Conservation (phyloP, 805 yeast genomes). For the Naumovozyma castellii region DNA sequence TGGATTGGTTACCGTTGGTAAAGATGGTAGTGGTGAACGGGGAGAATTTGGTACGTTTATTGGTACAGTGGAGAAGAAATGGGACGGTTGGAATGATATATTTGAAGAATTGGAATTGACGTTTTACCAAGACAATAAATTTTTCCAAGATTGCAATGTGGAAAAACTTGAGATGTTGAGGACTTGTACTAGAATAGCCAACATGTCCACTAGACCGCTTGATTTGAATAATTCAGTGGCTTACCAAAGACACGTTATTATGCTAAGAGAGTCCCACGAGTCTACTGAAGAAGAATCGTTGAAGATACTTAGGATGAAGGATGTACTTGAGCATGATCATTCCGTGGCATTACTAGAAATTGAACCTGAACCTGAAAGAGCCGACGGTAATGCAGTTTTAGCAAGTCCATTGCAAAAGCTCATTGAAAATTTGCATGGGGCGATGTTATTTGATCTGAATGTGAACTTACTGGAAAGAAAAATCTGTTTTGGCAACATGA, state of each 20-base stretch:
- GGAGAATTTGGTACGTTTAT: slow-evolving; percentile 36
- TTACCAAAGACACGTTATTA: not conserved
- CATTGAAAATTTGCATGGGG: slow-evolving; percentile 5
- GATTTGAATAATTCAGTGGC: too few species aligned
- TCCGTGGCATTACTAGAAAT: too few species aligned
- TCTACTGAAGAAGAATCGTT: too few species aligned
- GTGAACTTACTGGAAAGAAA: slow-evolving; percentile 4
- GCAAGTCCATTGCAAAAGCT: too few species aligned
- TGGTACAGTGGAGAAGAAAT: slow-evolving; percentile 36
- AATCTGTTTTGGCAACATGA: slow-evolving; percentile 11
- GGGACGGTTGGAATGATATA: slow-evolving; percentile 43
- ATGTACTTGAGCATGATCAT: too few species aligned
- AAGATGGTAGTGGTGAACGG: slow-evolving; percentile 32
- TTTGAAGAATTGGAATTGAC: slow-evolving; percentile 30
- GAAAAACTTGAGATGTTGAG: slow-evolving; percentile 15
- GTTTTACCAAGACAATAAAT: not conserved
- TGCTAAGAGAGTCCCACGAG: not conserved
- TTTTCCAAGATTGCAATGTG: slow-evolving; percentile 1
- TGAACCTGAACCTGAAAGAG: not conserved
- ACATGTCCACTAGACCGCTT: too few species aligned
- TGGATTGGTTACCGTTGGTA: slow-evolving; percentile 41
- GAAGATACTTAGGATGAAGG: too few species aligned
- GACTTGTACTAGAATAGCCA: slow-evolving; percentile 17
- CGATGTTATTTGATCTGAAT: slow-evolving; percentile 6
- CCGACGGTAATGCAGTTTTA: too few species aligned